Evolutionary conservation across 768 basidiomycete genomes (phyloP).

Genomic region (Mycena vulgaris): DNA sequence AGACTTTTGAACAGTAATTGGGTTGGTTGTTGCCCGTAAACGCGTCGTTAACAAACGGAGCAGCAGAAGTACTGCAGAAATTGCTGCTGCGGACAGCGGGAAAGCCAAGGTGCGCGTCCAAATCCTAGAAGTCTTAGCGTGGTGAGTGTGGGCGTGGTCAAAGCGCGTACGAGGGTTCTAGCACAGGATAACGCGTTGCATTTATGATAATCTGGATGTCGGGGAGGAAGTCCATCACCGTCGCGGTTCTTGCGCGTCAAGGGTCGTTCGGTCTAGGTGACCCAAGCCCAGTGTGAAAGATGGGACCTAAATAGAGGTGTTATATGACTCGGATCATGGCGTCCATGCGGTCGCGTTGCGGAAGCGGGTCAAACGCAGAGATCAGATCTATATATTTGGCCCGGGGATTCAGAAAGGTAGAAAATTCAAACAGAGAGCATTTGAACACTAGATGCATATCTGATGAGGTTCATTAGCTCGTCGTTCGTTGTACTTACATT

Average conservation of each 20-base stretch:
- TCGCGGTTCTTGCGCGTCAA: not conserved
- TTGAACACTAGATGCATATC: no score
- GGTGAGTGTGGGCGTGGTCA: not conserved
- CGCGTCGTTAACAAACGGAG: not conserved
- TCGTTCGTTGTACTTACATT: no score
- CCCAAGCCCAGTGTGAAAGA: not conserved
- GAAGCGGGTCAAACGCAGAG: no score
- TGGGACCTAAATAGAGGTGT: not conserved
- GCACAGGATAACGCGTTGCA: conserved; percentile 5
- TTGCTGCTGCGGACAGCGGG: conserved; percentile 24
- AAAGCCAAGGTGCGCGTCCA: conserved; percentile 26
- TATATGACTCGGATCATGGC: no score
- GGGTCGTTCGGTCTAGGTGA: not conserved
- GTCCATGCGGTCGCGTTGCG: no score
- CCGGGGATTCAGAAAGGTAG: no score
- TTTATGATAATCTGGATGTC: conserved; percentile 26
- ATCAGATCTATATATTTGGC: no score
- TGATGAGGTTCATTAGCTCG: no score
- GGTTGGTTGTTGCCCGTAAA: not conserved
- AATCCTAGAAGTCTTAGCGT: not conserved
- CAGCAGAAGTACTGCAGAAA: conserved; percentile 20
- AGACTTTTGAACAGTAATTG: not conserved
- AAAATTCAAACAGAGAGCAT: no score
- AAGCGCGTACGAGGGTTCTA: conserved; percentile 12
- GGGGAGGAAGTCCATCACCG: conserved; percentile 11